phyloP scores from a whole-genome alignment of 352 stramenopile species.

The Pelagophyceae sp. region DNA sequence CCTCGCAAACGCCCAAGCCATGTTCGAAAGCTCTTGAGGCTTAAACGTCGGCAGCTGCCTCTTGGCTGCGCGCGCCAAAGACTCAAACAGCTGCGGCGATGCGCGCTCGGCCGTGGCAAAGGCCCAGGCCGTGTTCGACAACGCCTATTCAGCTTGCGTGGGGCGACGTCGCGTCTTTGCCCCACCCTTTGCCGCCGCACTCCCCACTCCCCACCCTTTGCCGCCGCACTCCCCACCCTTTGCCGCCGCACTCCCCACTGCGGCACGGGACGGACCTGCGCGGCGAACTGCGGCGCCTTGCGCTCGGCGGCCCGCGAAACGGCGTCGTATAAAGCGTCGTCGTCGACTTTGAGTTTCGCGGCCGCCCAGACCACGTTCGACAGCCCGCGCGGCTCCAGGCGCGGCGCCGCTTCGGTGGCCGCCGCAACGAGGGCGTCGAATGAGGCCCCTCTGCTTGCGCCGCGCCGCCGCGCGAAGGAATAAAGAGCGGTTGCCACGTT shows the following conservation, averaged over 20 bases:
- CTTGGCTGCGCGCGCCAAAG: not conserved
- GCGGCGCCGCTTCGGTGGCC: not conserved
- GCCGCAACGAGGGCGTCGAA: not conserved
- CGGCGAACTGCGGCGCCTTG: too few relatives aligned
- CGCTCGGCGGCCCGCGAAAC: not conserved
- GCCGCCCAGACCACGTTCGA: not conserved
- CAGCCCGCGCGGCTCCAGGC: not conserved
- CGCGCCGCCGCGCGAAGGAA: not conserved
- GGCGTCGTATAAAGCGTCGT: not conserved
- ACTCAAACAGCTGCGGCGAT: not conserved
- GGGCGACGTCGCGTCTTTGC: not conserved
- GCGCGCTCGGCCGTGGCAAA: not conserved
- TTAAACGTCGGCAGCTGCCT: not conserved
- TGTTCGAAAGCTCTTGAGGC: not conserved
- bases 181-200: too few relatives aligned
- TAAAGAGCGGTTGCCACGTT: not conserved
- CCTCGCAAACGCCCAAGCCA: not conserved
- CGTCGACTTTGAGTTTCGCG: not conserved
- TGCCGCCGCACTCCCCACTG: too few relatives aligned
- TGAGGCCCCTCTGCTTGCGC: not conserved
- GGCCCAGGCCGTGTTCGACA: conserved; percentile 1
- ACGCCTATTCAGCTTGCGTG: not conserved
- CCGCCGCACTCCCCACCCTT: too few relatives aligned
- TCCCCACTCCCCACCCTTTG: too few relatives aligned
- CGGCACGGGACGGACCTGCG: too few relatives aligned